Base-by-base conservation (phyloP, 2,329 filamentous ascomycete genomes). In the Penicillium sp. region DNA sequence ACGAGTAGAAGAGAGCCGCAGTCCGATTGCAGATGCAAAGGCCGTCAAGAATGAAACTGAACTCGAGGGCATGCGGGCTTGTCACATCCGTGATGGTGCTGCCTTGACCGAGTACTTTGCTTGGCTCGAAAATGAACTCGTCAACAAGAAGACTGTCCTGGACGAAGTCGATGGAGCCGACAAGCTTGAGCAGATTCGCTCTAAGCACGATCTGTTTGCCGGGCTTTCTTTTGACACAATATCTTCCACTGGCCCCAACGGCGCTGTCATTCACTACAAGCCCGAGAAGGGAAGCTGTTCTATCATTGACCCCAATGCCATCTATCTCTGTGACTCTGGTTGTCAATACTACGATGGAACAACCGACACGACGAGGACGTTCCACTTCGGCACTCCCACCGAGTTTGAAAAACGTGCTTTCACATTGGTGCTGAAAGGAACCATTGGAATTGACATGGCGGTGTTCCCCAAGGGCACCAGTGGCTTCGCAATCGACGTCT, bases 271-370 rank as follows among this genome's bases (percentile, higher is more conserved):
- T 50, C 93, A 99, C 68, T 99, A 99, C 76, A 88, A 87, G 59
- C 91, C 93, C 0, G 88, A 95, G 65, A 83, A 80, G 47, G 89
- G 87, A 16, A 86, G 79, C 55, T 97, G 92, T 71, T 81, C 90
- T 8, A 75, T 81, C 25, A 89, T 99, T 60, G 89, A 99, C 59
- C 89, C 89, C 0, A 82, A 83, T 6, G 84, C 85, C 12, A 83
- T 99, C 50, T 99, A 99, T 64, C 82, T 99, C 2, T 99, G 93
- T 67, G 93, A 99, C 70, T 97, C 93, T 18, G 93, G 93, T 18
- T 93, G 88, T n/a, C 93, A 99, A 69, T 99, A 92, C 64, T 78
- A 87, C 2, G 93, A 99, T 67, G 93, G 93, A 48, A 99, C 93
- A 0, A 99, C 93, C 0, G 93, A 99, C 65, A 95, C 89, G 0